Conservation (phyloP, 1,139 yeast genomes). For the Kurtzmaniella natalensis region DNA sequence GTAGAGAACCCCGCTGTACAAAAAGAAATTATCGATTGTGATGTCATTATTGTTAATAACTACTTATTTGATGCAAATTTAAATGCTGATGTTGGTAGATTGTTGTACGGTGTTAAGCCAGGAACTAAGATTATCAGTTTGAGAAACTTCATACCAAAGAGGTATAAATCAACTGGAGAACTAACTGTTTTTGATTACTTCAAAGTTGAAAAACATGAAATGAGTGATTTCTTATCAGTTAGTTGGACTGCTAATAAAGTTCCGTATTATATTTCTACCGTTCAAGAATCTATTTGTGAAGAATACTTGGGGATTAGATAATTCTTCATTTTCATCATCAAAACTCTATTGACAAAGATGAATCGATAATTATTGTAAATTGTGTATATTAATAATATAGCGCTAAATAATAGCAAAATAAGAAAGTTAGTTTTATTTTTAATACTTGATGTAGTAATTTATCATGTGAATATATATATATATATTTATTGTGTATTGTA, state of each 20-base stretch:
- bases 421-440: no score
- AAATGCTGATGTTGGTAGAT: constrained; percentile 62
- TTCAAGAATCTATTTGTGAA: constrained; percentile 37
- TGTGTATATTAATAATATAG: no score
- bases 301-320: constrained; percentile 26
- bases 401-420: no score
- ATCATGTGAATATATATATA: no score
- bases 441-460: no score
- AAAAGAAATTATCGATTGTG: constrained; percentile 53
- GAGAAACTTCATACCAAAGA: constrained; percentile 64
- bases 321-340: no score
- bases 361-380: no score
- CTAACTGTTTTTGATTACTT: constrained; percentile 60
- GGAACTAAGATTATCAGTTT: constrained; percentile 80
- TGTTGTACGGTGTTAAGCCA: constrained; percentile 58
- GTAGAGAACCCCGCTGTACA: constrained; percentile 58
- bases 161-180: constrained; percentile 51
- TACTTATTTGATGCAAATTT: constrained; percentile 74
- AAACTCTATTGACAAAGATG: no score
- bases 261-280: constrained; percentile 73
- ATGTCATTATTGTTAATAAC: constrained; percentile 75
- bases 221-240: constrained; percentile 65
- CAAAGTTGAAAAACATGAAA: constrained; percentile 58
- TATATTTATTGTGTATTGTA: background rate
- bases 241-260: constrained; percentile 92